Evolutionary conservation across 805 yeast genomes (phyloP), one percentile per base, ranked within the genome.

Genomic region (Myxozyma mucilagina): DNA sequence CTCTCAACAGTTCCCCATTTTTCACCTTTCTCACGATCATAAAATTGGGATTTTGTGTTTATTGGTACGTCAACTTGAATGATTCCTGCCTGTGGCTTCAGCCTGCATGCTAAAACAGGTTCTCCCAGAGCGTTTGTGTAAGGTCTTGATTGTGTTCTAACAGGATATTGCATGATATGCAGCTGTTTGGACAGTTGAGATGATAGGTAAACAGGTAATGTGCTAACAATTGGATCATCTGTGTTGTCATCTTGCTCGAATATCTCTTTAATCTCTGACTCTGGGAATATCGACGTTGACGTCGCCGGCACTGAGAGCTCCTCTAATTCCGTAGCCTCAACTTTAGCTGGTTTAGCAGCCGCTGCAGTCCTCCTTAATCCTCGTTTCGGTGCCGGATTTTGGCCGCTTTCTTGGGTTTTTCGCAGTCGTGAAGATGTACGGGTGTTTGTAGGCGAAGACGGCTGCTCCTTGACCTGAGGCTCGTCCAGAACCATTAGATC

Each of bases 31-130:
- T 79, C 75, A 45, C 76, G 79, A 71, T 91, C 93, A 70, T 84
- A 89, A 68, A 87, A 90, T 47, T 80, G 80, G 13, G 54, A 39
- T 5, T 76, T 69, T 0, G 89, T 87, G 56, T 87, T 87, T 53
- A 90, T 74, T 13, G 97, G 96, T 6, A 89, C 76, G 62, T 87
- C 89, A 41, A 92, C 80, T 71, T 90, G 96, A 62, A 94, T 75
- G 11, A 85, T 78, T 1, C 84, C 82, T 1, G 90, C 79, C 32
- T 80, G 76, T 1, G 82, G 82, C 69, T 91, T 93, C 61, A 87
- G 72, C 45, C 87, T 74, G 0, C 85, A 77, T 16, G 74, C 74
- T 61, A 79, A 71, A 38, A 77, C 70, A 10, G 74, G 70, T n/a
- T 79, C 76, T 60, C 76, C 76, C 39, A 70, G 71, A 1, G 69